phyloP scores from a whole-genome alignment of 2,329 filamentous ascomycete genomes.

The Fusarium abutilonis region DNA sequence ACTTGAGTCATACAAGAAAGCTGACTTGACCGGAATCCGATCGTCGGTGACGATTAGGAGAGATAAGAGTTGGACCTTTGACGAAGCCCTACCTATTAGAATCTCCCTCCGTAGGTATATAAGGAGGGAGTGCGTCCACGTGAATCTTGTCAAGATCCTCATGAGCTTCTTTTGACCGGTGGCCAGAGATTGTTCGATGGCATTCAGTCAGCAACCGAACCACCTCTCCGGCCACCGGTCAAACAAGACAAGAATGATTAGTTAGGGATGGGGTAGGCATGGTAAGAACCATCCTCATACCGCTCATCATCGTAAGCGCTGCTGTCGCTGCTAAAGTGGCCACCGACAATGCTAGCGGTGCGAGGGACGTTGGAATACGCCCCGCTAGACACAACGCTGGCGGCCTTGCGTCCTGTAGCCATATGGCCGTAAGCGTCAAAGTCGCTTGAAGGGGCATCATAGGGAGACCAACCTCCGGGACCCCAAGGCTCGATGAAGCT shows the following conservation, averaged over 20 bases:
- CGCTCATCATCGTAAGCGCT: constrained; percentile 46
- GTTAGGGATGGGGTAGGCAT: constrained; percentile 49
- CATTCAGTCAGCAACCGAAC: background rate
- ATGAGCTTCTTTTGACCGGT: constrained; percentile 23
- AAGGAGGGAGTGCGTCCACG: constrained; percentile 17
- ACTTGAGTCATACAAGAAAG: constrained; percentile 34
- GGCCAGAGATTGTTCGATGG: constrained; percentile 5
- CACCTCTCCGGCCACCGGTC: constrained; percentile 15
- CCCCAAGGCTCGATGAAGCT: constrained; percentile 52
- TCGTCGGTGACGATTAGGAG: constrained; percentile 35
- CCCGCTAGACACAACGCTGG: constrained; percentile 40
- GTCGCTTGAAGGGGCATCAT: constrained; percentile 41
- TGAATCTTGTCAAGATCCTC: constrained; percentile 11
- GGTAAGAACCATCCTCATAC: constrained; percentile 52
- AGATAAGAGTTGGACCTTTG: constrained; percentile 32
- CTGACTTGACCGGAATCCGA: constrained; percentile 22
- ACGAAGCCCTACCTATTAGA: constrained; percentile 34
- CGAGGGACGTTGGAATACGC: constrained; percentile 47
- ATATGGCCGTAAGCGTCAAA: constrained; percentile 44
- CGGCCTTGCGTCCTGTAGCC: constrained; percentile 43
- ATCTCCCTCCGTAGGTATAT: constrained; percentile 17
- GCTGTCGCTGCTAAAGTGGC: constrained; percentile 47
- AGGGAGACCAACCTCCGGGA: constrained; percentile 47
- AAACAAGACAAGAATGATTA: constrained; percentile 33
- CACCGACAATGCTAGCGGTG: constrained; percentile 42